phyloP scores from a whole-genome alignment of 2,329 filamentous ascomycete species.

The Colletotrichum aenigma region DNA sequence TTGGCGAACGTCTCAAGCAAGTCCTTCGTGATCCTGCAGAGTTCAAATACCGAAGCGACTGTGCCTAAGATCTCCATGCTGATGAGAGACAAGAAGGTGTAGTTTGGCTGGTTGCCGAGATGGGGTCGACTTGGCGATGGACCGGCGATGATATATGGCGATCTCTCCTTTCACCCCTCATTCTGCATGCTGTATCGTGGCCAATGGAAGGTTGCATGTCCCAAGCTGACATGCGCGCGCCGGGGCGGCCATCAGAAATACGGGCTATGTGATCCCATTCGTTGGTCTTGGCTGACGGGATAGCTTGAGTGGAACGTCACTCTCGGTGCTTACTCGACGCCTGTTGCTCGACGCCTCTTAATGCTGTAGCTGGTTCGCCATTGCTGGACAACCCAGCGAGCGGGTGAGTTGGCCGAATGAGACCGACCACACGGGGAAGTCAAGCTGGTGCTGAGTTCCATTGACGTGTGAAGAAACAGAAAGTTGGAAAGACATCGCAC shows the following conservation, averaged over 20 bases:
- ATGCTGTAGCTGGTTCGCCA: background rate
- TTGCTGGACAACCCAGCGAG: background rate
- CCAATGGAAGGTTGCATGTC: background rate
- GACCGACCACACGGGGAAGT: background rate
- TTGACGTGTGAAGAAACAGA: background rate
- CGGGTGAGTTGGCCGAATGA: background rate
- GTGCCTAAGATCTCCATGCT: background rate
- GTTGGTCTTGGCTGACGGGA: background rate
- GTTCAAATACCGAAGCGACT: background rate
- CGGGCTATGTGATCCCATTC: background rate
- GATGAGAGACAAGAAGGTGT: background rate
- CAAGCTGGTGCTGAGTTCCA: background rate
- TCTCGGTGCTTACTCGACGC: background rate
- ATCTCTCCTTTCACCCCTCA: background rate
- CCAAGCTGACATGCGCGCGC: background rate
- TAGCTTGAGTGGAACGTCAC: background rate
- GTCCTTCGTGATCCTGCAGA: background rate
- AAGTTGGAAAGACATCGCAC: background rate
- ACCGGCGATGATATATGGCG: background rate
- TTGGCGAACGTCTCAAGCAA: slow-evolving; percentile 1
- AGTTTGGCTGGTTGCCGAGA: background rate
- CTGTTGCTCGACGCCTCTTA: background rate
- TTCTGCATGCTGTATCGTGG: background rate
- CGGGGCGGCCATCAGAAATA: background rate
- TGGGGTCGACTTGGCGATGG: background rate